Percentiles rank a stretch among this genome's conserved stretches.
phyloP scores from a whole-genome alignment of 2,329 filamentous ascomycete species.

The Botrytis aclada region DNA sequence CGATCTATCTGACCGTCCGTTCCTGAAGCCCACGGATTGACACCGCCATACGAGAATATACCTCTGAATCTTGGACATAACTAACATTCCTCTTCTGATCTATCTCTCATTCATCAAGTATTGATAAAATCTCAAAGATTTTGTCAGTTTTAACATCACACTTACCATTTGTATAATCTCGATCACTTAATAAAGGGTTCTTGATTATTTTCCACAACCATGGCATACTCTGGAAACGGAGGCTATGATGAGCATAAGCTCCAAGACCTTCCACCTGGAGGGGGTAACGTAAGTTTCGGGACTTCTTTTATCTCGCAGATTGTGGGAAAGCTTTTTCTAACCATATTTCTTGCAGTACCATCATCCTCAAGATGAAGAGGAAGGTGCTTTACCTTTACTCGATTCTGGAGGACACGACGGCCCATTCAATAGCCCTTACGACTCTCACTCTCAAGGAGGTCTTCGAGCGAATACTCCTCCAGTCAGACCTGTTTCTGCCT shows the following conservation, averaged over 20 bases:
- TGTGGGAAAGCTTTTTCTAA: conserved; percentile 17
- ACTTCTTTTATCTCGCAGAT: neutral
- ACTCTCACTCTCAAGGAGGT: conserved; percentile 50
- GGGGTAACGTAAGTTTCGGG: conserved; percentile 53
- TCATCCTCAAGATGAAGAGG: conserved; percentile 54
- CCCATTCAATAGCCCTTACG: conserved; percentile 40
- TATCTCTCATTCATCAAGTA: neutral
- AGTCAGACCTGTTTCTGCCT: conserved; percentile 67
- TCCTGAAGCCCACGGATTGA: neutral
- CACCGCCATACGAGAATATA: conserved; percentile 2
- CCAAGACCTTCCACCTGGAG: conserved; percentile 59
- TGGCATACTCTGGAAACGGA: conserved; percentile 63
- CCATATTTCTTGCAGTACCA: conserved; percentile 30
- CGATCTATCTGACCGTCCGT: neutral
- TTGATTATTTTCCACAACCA: conserved; percentile 38
- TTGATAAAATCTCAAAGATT: neutral
- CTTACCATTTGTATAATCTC: neutral
- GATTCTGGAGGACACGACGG: conserved; percentile 45
- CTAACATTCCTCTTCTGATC: neutral
- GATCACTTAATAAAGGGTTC: neutral
- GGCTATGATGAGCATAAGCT: conserved; percentile 61
- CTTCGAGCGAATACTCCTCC: conserved; percentile 59
- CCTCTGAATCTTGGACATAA: neutral
- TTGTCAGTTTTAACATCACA: neutral
- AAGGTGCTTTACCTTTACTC: conserved; percentile 57